Evolutionary conservation across 148 eudicot species (phyloP), one percentile per base, ranked within the genome.

Genomic region (Salicornia ramosissima): DNA sequence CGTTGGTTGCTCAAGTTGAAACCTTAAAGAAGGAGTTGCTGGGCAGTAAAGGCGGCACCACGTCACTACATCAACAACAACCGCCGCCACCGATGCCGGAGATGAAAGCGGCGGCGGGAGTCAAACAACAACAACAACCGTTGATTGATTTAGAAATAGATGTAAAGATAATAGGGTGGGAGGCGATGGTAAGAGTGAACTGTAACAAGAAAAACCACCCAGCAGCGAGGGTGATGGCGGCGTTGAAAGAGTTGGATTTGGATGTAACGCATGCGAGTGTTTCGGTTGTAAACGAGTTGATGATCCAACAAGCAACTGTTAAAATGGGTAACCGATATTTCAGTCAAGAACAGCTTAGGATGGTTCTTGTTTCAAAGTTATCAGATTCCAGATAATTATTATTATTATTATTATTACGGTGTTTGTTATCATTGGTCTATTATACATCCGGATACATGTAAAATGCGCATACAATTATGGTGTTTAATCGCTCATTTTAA

Each of bases 241-340:
- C 99, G 0, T 71, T 94, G 46, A 86, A 68, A 73, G 99, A 94
- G 49, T 73, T 94, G 2, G 93, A 91, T 14, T 82, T 94, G 39
- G 99, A 94, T 29, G 80, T 94, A 0, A 77, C 78, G 10, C 97
- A 94, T 21, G 97, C 99, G 0, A 88, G 93, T 64, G 91, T 91
- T 0, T 87, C 97, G 0, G 93, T 90, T 11, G 91, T 94, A 29
- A 89, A 91, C 11, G 99, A 94, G 6, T 77, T 91, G 81, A 91
- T 94, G 97, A 87, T 94, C 49, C 99, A 90, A 66, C 99, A 94
- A 71, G 87, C 97, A 0, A 85, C 90, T 0, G 93, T 91, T 26
- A 91, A 80, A 75, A 89, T 94, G 97, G 86, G 80, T 15, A 80
- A 69, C 15, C 65, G 86, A 43, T 78, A 83, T 45, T 94, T 81